phyloP scores from a whole-genome alignment of 768 basidiomycete species.

The Gymnopilus dilepis region DNA sequence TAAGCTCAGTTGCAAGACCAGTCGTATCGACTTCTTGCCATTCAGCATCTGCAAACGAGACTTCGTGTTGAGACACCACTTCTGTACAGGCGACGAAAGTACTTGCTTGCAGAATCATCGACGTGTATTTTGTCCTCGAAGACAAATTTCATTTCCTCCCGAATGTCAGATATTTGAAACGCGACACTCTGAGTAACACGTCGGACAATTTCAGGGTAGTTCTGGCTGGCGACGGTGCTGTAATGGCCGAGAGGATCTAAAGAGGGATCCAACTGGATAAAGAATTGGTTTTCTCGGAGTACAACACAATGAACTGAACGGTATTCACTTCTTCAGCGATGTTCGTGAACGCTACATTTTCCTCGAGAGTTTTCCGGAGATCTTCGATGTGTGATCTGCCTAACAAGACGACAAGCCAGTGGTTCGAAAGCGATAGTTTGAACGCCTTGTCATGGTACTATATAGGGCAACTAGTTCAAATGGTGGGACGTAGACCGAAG shows the following conservation, averaged over 20 bases:
- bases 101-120: background rate
- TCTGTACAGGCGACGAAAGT: background rate
- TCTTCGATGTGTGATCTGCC: constrained; percentile 42
- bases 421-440: constrained; percentile 32
- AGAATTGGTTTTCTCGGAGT: background rate
- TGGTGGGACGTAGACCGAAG: background rate
- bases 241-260: constrained; percentile 16
- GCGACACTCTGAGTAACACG: constrained; percentile 33
- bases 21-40: constrained; percentile 25
- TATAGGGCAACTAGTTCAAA: background rate
- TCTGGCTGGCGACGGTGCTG: background rate
- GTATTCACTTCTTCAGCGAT: constrained; percentile 35
- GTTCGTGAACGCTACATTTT: constrained; percentile 38
- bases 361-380: constrained; percentile 43
- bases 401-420: constrained; percentile 46
- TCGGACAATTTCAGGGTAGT: background rate
- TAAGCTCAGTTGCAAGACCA: constrained; percentile 5
- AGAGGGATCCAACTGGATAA: constrained; percentile 12
- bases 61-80: background rate
- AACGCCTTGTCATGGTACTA: constrained; percentile 27
- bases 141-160: constrained; percentile 46
- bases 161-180: constrained; percentile 39
- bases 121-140: constrained; percentile 37
- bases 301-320: background rate
- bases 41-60: background rate